A percentile compares a stretch with the other conserved stretches of the same genome.
phyloP scores from a whole-genome alignment of 1,284 basidiomycete species.

The Ceratobasidium sp. region DNA sequence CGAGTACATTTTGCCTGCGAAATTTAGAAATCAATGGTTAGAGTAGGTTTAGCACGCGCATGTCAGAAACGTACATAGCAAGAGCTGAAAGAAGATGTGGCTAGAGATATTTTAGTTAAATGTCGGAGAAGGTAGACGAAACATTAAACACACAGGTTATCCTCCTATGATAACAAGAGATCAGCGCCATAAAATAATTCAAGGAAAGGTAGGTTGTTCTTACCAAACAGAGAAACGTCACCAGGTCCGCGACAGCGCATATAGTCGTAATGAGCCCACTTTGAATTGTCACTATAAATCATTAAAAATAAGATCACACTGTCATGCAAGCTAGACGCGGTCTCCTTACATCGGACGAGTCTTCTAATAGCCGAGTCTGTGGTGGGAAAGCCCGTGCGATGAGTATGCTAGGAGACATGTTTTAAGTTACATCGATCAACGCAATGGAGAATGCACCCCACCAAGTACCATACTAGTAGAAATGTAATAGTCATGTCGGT shows the following conservation, averaged over 20 bases:
- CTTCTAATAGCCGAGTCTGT: neutral
- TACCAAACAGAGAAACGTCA: conserved; percentile 10
- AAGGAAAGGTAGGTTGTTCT: neutral
- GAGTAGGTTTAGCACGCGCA: neutral
- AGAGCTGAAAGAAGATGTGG: conserved; percentile 9
- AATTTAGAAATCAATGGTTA: neutral
- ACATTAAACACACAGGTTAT: conserved; percentile 1
- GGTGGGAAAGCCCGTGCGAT: conserved; percentile 10
- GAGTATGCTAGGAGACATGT: neutral
- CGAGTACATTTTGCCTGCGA: neutral
- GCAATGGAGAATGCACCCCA: neutral
- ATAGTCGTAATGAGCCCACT: neutral
- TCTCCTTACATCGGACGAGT: neutral
- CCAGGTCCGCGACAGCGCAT: conserved; percentile 10
- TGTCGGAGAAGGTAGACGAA: neutral
- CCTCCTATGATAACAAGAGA: neutral
- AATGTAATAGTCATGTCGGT: neutral
- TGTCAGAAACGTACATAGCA: neutral
- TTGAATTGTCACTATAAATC: neutral
- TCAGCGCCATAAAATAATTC: neutral
- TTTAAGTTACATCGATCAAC: neutral
- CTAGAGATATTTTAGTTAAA: neutral
- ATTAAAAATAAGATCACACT: neutral
- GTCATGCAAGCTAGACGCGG: neutral
- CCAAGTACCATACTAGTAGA: conserved; percentile 2